These are phyloP conservation scores for Taphrina flavorubra DNA, from an alignment of 1,139 yeast species.

Conservation along the genomic window DNA sequence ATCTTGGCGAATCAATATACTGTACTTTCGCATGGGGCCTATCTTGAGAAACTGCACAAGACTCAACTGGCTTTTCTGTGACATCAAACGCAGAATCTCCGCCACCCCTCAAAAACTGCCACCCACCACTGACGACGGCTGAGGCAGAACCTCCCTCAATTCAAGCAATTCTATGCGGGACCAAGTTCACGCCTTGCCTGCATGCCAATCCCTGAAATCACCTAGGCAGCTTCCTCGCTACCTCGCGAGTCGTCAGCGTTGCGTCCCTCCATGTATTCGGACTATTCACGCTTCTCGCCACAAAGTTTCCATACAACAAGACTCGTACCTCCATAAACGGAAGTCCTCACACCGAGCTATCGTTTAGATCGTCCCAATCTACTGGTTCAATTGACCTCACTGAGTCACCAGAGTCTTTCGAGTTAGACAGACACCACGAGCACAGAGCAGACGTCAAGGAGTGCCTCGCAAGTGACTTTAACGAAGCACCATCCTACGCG, in stretches of 20 bases:
- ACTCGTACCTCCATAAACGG: background rate
- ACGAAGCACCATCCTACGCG: too few species aligned
- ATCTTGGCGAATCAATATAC: background rate
- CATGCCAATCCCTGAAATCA: too few species aligned
- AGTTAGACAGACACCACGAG: background rate
- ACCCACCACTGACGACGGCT: constrained; percentile 13
- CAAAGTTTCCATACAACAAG: background rate
- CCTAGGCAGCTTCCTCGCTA: background rate
- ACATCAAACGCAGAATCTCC: constrained; percentile 2
- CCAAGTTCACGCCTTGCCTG: constrained; percentile 4
- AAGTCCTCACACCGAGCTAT: background rate
- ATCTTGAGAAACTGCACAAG: background rate
- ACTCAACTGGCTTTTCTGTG: too few species aligned
- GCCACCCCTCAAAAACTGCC: background rate
- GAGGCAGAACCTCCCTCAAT: background rate
- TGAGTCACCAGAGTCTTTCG: background rate
- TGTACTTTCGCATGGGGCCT: background rate
- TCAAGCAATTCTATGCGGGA: constrained; percentile 11
- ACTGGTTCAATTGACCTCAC: constrained; percentile 1
- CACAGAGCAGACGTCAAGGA: background rate
- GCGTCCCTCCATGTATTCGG: background rate
- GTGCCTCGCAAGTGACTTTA: too few species aligned
- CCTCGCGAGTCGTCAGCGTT: background rate
- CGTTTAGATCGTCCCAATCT: constrained; percentile 4
- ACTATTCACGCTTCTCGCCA: constrained; percentile 1